Evolutionary conservation across 805 yeast species (phyloP).

Genomic region (Starmerella etchellsii): DNA sequence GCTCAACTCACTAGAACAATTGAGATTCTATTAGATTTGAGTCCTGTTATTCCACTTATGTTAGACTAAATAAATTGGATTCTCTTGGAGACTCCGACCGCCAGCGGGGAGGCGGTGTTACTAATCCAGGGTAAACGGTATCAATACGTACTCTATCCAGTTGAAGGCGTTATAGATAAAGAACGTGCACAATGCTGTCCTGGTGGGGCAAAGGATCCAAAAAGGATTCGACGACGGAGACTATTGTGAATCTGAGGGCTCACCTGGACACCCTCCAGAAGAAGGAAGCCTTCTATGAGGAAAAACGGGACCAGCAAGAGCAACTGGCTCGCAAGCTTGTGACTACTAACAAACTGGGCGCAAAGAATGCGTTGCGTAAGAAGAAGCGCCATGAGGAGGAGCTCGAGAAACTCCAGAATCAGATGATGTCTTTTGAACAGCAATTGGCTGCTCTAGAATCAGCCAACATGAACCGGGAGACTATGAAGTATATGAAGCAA

Average conservation of each 20-base stretch:
- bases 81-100: too few species aligned
- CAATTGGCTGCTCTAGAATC: conserved; percentile 84
- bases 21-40: too few species aligned
- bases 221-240: conserved; percentile 82
- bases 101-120: too few species aligned
- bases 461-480: conserved; percentile 92
- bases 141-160: too few species aligned
- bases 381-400: conserved; percentile 73
- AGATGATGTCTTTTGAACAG: conserved; percentile 77
- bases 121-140: too few species aligned
- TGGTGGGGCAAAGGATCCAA: conserved; percentile 49
- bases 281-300: conserved; percentile 68
- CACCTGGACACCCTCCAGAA: conserved; percentile 78
- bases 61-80: too few species aligned
- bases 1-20: too few species aligned
- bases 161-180: too few species aligned
- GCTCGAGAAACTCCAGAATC: conserved; percentile 68
- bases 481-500: conserved; percentile 97
- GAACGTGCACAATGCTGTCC: conserved; percentile 6
- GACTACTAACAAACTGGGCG: conserved; percentile 56
- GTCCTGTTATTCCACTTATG: too few species aligned
- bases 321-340: conserved; percentile 66
- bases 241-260: conserved; percentile 77
- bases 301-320: conserved; percentile 73
- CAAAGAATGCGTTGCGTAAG: conserved; percentile 75